phyloP scores from a whole-genome alignment of 768 basidiomycete species.

The Postia placenta region DNA sequence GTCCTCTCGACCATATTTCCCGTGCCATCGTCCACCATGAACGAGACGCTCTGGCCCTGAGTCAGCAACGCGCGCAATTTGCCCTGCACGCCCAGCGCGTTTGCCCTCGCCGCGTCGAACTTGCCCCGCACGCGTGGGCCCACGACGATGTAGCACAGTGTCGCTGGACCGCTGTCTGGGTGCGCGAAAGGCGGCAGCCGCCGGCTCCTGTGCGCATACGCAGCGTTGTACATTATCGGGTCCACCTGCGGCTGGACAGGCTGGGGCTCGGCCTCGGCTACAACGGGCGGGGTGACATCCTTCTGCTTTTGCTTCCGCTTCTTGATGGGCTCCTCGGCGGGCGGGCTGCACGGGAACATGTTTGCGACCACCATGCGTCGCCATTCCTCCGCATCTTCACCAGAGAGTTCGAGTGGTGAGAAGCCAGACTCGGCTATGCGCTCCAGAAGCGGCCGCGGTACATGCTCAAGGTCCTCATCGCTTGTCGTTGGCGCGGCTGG shows the following conservation, averaged over 20 bases:
- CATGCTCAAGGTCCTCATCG: neutral
- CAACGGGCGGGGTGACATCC: neutral
- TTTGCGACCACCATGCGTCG: slow-evolving; percentile 40
- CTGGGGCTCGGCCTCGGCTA: neutral
- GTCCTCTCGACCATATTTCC: slow-evolving; percentile 39
- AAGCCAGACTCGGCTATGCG: neutral
- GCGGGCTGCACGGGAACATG: slow-evolving; percentile 44
- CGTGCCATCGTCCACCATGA: slow-evolving; percentile 41
- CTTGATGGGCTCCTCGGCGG: slow-evolving; percentile 8
- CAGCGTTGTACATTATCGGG: neutral
- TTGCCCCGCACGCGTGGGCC: slow-evolving; percentile 49
- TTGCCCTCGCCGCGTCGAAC: slow-evolving; percentile 65
- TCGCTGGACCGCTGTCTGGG: slow-evolving; percentile 9
- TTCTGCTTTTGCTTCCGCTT: slow-evolving; percentile 1
- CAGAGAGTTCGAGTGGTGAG: slow-evolving; percentile 27
- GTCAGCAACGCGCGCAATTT: slow-evolving; percentile 54
- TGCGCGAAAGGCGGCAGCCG: slow-evolving; percentile 10
- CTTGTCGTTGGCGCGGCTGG: no score
- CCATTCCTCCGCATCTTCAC: slow-evolving; percentile 49
- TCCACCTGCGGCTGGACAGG: neutral
- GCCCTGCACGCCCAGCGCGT: slow-evolving; percentile 60
- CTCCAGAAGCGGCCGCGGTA: no score
- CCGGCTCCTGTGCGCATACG: neutral
- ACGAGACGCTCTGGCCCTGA: slow-evolving; percentile 56
- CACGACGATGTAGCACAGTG: slow-evolving; percentile 32